Evolutionary conservation across 2,329 filamentous ascomycete species (phyloP), one percentile per base, ranked within the genome.

Genomic region (Botrytis fragariae): DNA sequence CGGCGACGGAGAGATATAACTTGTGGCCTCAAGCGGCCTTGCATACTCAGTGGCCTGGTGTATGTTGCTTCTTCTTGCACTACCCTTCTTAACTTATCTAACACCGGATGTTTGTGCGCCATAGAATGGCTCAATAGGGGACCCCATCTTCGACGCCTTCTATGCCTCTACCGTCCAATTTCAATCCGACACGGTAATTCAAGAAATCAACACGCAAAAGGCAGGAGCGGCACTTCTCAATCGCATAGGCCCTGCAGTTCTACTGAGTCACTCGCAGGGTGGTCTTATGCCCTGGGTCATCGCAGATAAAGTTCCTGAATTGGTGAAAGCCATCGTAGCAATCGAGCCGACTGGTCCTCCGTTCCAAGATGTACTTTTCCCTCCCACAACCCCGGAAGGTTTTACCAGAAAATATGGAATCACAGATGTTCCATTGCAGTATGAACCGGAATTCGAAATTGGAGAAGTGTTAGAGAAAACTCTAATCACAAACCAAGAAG

Each of bases 301-400:
- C 64, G 81, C 84, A 51, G 81, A 87, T 77, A 78, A 79, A 35
- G 80, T 83, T 0, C 85, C 85, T 1, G 67, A 79, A 5, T 81
- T 86, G 4, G 82, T 84, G 7, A 81, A 82, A 62, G 83, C 80
- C 0, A 79, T 87, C 4, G 77, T 87, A 1, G 78, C 83, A 0
- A 76, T 87, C 3, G 86, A 87, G 77, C 85, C 85, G 3, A 81
- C 80, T 0, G 85, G 85, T 0, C 85, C 86, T 18, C 85, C 85
- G 0, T 87, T 87, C 76, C 80, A 76, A 39, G 83, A 86, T 22
- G 78, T 83, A 44, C 6, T 51, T 29, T 64, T 71, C 25, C 32
- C 69, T 12, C 29, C 57, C 0, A 71, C 32, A 6, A 71, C 29
- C 1, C 32, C 57, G 12, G 69, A 32, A 7, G 82, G 85, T 51